phyloP scores from a whole-genome alignment of 768 basidiomycete species.

The Suillus occidentalis region DNA sequence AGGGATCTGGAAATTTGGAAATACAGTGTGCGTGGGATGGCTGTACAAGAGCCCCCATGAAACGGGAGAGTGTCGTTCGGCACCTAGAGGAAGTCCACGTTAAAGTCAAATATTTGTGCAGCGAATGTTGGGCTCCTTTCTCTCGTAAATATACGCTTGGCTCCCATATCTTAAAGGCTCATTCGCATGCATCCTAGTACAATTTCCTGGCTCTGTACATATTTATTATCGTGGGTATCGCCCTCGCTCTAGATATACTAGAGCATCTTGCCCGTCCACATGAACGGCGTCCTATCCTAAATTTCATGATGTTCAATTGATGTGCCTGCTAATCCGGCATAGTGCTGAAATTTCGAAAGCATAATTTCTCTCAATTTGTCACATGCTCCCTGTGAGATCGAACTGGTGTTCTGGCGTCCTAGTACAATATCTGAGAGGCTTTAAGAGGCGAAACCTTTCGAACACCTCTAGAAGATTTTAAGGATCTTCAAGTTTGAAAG shows the following conservation, averaged over 20 bases:
- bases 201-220: neutral
- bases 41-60: constrained; percentile 21
- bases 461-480: neutral
- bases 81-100: constrained; percentile 30
- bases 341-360: neutral
- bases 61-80: constrained; percentile 27
- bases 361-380: neutral
- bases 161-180: constrained; percentile 12
- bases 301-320: neutral
- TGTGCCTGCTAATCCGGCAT: neutral
- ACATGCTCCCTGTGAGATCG: neutral
- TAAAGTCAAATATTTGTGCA: constrained; percentile 15
- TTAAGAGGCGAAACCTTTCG: neutral
- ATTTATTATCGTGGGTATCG: neutral
- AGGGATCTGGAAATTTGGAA: constrained; percentile 11
- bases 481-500: neutral
- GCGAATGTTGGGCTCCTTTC: constrained; percentile 22
- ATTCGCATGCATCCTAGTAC: neutral
- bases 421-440: neutral
- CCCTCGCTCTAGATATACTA: neutral
- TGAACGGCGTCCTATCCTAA: neutral
- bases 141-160: constrained; percentile 26
- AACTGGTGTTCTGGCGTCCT: neutral
- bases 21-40: constrained; percentile 21
- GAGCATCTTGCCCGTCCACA: neutral